Conservation (phyloP, 2,329 filamentous ascomycete species). For the Triangularia verruculosa region DNA sequence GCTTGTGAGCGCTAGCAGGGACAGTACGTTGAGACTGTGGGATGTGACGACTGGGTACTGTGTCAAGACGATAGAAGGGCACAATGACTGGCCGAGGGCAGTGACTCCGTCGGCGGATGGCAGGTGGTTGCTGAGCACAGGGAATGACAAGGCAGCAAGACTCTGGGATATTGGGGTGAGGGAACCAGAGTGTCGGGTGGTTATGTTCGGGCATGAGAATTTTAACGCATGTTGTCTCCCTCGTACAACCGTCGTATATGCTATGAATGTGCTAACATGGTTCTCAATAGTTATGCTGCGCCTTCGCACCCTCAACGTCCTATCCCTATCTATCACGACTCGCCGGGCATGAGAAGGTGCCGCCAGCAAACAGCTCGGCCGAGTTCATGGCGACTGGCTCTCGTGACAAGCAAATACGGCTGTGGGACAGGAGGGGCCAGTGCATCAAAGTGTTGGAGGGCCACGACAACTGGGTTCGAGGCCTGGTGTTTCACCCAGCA, state of each 20-base stretch:
- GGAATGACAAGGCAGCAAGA: conserved; percentile 77
- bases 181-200: conserved; percentile 68
- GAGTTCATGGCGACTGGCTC: conserved; percentile 89
- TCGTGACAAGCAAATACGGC: conserved; percentile 82
- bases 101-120: conserved; percentile 80
- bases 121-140: conserved; percentile 75
- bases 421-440: conserved; percentile 83
- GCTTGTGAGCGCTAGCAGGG: conserved; percentile 79
- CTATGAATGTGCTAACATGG: not conserved
- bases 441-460: conserved; percentile 79
- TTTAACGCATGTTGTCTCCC: not conserved
- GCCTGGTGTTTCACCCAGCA: conserved; percentile 81
- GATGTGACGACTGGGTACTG: conserved; percentile 91
- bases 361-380: conserved; percentile 66
- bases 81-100: conserved; percentile 84
- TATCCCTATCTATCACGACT: conserved; percentile 73
- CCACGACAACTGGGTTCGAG: conserved; percentile 92
- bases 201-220: conserved; percentile 83
- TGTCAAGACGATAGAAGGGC: conserved; percentile 78
- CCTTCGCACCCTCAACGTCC: conserved; percentile 74
- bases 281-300: conserved; percentile 70
- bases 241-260: not conserved
- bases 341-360: conserved; percentile 76
- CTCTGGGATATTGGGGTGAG: conserved; percentile 70
- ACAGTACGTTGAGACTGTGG: conserved; percentile 84